Conservation (phyloP, 108 stramenopile species). For the Pseudonitzschia delicatissima region DNA sequence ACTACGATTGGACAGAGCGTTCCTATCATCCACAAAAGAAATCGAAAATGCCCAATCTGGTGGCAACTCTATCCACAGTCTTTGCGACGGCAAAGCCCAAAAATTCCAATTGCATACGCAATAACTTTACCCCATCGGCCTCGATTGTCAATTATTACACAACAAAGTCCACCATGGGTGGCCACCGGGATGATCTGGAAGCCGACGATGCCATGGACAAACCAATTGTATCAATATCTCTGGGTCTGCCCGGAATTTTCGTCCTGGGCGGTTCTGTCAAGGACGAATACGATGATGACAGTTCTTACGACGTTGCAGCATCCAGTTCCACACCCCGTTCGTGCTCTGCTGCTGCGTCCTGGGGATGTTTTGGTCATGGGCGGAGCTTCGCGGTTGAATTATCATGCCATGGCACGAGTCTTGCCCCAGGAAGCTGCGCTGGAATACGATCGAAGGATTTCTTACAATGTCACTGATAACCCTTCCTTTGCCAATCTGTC, state of each 20-base stretch:
- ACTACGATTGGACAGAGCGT: slow-evolving; percentile 64
- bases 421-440: slow-evolving; percentile 21
- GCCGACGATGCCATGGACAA: slow-evolving; percentile 41
- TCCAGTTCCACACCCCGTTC: slow-evolving; percentile 23
- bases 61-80: slow-evolving; percentile 21
- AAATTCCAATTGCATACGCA: too few relatives aligned
- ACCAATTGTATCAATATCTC: slow-evolving; percentile 54
- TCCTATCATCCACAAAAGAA: slow-evolving; percentile 41
- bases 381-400: slow-evolving; percentile 48
- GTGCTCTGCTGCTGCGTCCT: slow-evolving; percentile 56
- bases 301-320: background rate
- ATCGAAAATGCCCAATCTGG: slow-evolving; percentile 40
- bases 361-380: slow-evolving; percentile 69
- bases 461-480: too few relatives aligned
- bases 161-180: slow-evolving; percentile 55
- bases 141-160: slow-evolving; percentile 72
- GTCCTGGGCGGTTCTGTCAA: slow-evolving; percentile 61
- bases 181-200: slow-evolving; percentile 69
- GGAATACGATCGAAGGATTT: background rate
- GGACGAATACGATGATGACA: slow-evolving; percentile 10
- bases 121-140: slow-evolving; percentile 47
- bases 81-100: slow-evolving; percentile 31
- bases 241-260: slow-evolving; percentile 62
- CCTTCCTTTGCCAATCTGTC: too few relatives aligned
- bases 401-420: slow-evolving; percentile 66